Evolutionary conservation across 306 rosid genomes (phyloP), one percentile per base, ranked within the genome.

Genomic region (Oemleria cerasiformis): DNA sequence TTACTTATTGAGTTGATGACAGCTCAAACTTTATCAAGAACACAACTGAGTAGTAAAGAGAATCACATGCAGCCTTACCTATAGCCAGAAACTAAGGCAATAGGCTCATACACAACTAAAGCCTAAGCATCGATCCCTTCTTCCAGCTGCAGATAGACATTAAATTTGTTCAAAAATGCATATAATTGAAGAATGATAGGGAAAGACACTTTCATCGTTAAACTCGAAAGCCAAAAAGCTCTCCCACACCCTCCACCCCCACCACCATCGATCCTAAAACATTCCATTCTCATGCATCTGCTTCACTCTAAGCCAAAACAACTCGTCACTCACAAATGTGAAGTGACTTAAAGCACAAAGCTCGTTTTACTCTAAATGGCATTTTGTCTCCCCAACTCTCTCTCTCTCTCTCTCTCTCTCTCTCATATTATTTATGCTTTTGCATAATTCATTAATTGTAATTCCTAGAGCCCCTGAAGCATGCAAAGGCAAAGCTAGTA

Each of bases 201-300:
- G 86, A 87, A 82, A 82, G 82, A 81, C 93, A 88, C 75, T 82
- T 70, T 71, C 88, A 84, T 90, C 91, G 91, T 90, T 82, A 79
- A 75, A 75, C 96, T 84, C 91, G 83, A 84, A 84, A 87, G 83
- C 78, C 85, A 42, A 79, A 64, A 90, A 84, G 84, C 80, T 76
- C 64, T 30, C 5, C 68, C 76, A 77, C 82, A 83, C 79, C 84
- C 84, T 81, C 71, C 76, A 77, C 82, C 84, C 81, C 84, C 84
- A 83, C 71, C 40, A 65, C 65, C n/a, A n/a, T n/a, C n/a, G n/a
- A n/a, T n/a, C 79, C 68, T 72, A 11, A 30, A 63, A 25, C 58
- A 68, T 73, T 65, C 73, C 79, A 36, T 50, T 64, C 60, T 41
- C 86, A 56, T 79, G 80, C 85, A 45, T 23, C 30, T 75, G 48